phyloP scores from a whole-genome alignment of 1,139 yeast species.

The Diutina rugosa region DNA sequence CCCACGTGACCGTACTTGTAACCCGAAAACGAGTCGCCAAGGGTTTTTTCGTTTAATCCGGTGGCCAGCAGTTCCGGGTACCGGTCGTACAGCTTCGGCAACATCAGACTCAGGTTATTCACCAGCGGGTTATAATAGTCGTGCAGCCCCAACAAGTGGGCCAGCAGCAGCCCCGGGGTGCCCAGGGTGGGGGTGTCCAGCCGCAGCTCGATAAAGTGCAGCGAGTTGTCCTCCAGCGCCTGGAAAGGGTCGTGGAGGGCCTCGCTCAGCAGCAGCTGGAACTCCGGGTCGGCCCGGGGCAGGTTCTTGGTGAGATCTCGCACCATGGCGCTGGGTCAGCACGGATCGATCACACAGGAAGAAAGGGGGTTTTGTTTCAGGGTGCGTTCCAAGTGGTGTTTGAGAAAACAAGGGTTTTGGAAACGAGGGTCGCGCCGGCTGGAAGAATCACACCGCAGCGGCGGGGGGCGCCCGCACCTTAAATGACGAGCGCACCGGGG shows the following conservation, averaged over 20 bases:
- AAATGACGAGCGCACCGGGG: background rate
- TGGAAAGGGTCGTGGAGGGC: background rate
- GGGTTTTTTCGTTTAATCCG: slow-evolving; percentile 1
- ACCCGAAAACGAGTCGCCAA: background rate
- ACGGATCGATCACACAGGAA: too few species aligned
- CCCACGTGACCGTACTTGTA: background rate
- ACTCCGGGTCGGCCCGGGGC: background rate
- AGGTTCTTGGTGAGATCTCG: slow-evolving; percentile 1
- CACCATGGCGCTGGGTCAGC: background rate
- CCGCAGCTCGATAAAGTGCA: background rate
- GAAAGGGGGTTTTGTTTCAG: too few species aligned
- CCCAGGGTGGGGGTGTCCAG: slow-evolving; percentile 1
- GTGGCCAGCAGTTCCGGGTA: background rate
- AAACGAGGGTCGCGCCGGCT: background rate
- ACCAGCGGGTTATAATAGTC: background rate
- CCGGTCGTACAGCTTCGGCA: background rate
- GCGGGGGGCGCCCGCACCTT: background rate
- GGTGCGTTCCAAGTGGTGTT: too few species aligned
- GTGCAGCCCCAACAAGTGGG: background rate
- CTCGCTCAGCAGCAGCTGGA: background rate
- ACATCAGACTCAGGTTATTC: background rate
- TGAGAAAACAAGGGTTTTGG: too few species aligned
- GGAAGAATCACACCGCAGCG: background rate
- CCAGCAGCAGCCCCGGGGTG: slow-evolving; percentile 1
- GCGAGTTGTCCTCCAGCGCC: background rate